A percentile compares a stretch with the other conserved stretches of the same genome.
Evolutionary conservation across 768 basidiomycete species (phyloP).

Genomic region (Suillus sp.): DNA sequence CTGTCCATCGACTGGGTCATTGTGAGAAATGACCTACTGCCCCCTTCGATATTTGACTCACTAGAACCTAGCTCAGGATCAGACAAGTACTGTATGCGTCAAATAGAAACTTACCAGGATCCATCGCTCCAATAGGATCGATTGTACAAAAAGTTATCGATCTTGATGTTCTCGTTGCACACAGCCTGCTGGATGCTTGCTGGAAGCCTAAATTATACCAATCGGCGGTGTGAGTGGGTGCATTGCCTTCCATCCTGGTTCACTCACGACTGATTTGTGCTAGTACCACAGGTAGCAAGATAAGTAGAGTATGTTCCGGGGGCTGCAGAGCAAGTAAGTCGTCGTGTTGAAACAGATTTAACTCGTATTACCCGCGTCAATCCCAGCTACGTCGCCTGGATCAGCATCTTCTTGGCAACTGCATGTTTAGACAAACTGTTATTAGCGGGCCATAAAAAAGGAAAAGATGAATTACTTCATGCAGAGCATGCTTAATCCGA

Average conservation of each 20-base stretch:
- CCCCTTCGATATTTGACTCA: conserved; percentile 10
- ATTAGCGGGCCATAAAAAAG: not conserved
- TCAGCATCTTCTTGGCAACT: conserved; percentile 25
- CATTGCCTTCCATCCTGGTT: not conserved
- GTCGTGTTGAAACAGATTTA: not conserved
- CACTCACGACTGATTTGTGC: conserved; percentile 14
- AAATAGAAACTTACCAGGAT: conserved; percentile 18
- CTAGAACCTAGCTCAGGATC: conserved; percentile 11
- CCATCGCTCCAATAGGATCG: conserved; percentile 20
- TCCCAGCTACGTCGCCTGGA: conserved; percentile 6
- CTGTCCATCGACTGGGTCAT: conserved; percentile 22
- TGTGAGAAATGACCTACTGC: not conserved
- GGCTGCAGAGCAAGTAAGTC: conserved; percentile 15
- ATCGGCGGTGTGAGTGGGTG: not conserved
- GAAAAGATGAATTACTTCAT: conserved; percentile 20
- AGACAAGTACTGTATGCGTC: not conserved
- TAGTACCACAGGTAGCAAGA: conserved; percentile 11
- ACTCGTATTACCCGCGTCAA: conserved; percentile 5
- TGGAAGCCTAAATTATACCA: conserved; percentile 15
- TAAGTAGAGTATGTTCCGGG: conserved; percentile 23
- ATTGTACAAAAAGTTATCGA: conserved; percentile 15
- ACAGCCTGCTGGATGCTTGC: conserved; percentile 24
- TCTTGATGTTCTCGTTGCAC: conserved; percentile 25
- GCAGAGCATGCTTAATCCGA: conserved; percentile 28
- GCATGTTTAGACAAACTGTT: not conserved